phyloP scores from a whole-genome alignment of 208 protist genomes.

The Naegleria gruberi region DNA sequence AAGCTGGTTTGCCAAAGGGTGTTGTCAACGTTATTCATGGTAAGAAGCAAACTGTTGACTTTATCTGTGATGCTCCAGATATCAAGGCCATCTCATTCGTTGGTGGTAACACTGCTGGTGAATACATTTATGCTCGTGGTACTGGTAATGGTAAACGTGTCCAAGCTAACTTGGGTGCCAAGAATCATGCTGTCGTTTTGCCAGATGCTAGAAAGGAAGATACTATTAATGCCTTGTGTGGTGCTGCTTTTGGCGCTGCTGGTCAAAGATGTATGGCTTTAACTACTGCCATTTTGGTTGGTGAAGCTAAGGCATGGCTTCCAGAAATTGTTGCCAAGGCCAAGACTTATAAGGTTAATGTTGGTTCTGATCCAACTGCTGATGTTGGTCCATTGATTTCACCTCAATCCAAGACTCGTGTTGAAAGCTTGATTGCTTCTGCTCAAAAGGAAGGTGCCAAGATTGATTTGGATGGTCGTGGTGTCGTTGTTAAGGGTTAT shows the following conservation, averaged over 20 bases:
- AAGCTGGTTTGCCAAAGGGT: constrained; percentile 65
- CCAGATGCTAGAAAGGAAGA: constrained; percentile 66
- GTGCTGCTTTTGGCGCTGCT: constrained; percentile 73
- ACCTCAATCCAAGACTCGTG: constrained; percentile 49
- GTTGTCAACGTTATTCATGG: constrained; percentile 76
- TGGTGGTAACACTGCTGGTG: constrained; percentile 61
- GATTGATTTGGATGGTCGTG: constrained; percentile 54
- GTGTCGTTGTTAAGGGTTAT: constrained; percentile 42
- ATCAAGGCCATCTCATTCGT: constrained; percentile 86
- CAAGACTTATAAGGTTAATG: constrained; percentile 44
- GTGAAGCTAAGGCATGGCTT: constrained; percentile 59
- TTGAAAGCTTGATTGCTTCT: constrained; percentile 53
- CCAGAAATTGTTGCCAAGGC: constrained; percentile 55
- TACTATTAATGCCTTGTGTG: constrained; percentile 60
- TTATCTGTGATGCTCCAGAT: constrained; percentile 71
- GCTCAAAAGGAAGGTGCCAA: constrained; percentile 52
- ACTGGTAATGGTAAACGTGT: constrained; percentile 76
- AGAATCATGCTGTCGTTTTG: constrained; percentile 80
- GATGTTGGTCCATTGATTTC: constrained; percentile 74
- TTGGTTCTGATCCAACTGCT: constrained; percentile 34
- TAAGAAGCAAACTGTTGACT: constrained; percentile 67
- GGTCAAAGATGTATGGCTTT: constrained; percentile 88
- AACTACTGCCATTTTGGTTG: constrained; percentile 71
- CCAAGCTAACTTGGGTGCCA: constrained; percentile 80
- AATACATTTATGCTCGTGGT: constrained; percentile 62